phyloP scores from a whole-genome alignment of 768 basidiomycete genomes.

The Russula emetica region DNA sequence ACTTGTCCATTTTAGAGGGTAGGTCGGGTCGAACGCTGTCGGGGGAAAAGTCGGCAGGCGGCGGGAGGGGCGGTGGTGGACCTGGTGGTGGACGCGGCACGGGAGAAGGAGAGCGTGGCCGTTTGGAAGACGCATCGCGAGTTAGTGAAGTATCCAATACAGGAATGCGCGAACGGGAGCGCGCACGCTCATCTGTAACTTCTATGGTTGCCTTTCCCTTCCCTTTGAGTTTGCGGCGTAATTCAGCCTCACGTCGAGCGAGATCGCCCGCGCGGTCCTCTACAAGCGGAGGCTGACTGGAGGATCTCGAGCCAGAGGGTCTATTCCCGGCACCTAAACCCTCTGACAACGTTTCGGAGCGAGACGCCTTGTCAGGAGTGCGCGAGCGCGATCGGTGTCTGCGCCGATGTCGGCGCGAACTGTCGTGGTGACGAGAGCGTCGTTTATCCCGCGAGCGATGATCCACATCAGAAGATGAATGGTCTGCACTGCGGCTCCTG shows the following conservation, averaged over 20 bases:
- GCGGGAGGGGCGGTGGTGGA: slow-evolving; percentile 45
- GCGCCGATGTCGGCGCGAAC: slow-evolving; percentile 11
- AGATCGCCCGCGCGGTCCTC: slow-evolving; percentile 28
- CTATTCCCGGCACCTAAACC: slow-evolving; percentile 5
- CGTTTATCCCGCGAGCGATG: background rate
- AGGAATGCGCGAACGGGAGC: slow-evolving; percentile 10
- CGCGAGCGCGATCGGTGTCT: slow-evolving; percentile 28
- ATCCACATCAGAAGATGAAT: slow-evolving; percentile 10
- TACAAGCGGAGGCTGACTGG: slow-evolving; percentile 25
- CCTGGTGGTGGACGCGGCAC: slow-evolving; percentile 14
- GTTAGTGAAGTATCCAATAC: background rate
- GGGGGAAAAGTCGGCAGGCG: slow-evolving; percentile 42
- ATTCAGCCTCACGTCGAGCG: slow-evolving; percentile 35
- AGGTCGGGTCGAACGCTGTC: slow-evolving; percentile 43
- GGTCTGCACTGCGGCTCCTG: slow-evolving; percentile 2
- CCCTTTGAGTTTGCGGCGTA: slow-evolving; percentile 35
- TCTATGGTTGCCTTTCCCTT: slow-evolving; percentile 24
- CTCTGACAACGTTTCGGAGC: slow-evolving; percentile 30
- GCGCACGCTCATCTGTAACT: background rate
- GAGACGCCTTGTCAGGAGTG: slow-evolving; percentile 27
- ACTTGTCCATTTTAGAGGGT: slow-evolving; percentile 98
- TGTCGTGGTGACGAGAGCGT: slow-evolving; percentile 7
- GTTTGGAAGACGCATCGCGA: slow-evolving; percentile 2
- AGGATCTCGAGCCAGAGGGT: slow-evolving; percentile 9
- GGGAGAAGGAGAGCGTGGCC: slow-evolving; percentile 15